A percentile compares a stretch with the other conserved stretches of the same genome.
These are phyloP conservation scores for Lichtheimia corymbifera DNA, from an alignment of 371 early-diverging fungal species.

Conservation along the genomic window DNA sequence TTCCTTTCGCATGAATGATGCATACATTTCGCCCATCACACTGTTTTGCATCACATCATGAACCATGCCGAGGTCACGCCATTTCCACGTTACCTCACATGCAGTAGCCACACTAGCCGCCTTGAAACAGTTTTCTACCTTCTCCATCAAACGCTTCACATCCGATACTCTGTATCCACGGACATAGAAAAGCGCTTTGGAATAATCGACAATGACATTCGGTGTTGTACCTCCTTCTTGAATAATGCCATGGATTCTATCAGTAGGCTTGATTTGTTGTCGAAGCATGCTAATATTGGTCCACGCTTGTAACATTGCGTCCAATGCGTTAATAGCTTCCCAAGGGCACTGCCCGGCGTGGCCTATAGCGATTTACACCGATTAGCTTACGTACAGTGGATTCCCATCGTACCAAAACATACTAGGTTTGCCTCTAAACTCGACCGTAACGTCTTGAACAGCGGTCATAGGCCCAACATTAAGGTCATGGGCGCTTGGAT, in stretches of 20 bases:
- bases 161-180: conserved; percentile 54
- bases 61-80: conserved; percentile 46
- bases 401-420: conserved; percentile 61
- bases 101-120: conserved; percentile 73
- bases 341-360: conserved; percentile 44
- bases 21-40: conserved; percentile 59
- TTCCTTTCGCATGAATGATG: conserved; percentile 33
- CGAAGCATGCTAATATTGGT: conserved; percentile 66
- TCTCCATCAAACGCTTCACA: conserved; percentile 44
- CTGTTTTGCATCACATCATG: conserved; percentile 55
- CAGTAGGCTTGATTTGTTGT: conserved; percentile 68
- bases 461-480: conserved; percentile 41
- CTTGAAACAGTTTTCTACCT: conserved; percentile 59
- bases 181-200: conserved; percentile 54
- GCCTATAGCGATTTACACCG: conserved; percentile 12
- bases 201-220: conserved; percentile 64
- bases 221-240: conserved; percentile 65
- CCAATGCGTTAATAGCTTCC: conserved; percentile 73
- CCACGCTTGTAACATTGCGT: conserved; percentile 66
- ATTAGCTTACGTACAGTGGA: background rate
- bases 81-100: conserved; percentile 58
- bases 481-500: conserved; percentile 54
- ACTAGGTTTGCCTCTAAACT: conserved; percentile 67
- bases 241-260: conserved; percentile 76
- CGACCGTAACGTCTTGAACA: conserved; percentile 50